Base-by-base conservation (phyloP, 148 eudicot genomes). In the Silene conica region DNA sequence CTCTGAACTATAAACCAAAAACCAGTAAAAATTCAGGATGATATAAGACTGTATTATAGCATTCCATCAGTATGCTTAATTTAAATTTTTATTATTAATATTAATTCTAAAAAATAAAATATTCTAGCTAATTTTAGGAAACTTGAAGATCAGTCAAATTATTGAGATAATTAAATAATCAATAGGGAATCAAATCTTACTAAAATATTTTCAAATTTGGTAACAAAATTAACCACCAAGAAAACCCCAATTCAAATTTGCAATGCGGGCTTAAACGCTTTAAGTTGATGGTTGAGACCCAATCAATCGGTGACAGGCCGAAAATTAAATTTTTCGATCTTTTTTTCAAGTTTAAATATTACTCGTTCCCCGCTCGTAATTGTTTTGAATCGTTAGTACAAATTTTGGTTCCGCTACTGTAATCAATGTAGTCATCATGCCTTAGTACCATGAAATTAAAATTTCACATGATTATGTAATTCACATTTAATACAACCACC, bases 1-100 rank as follows among this genome's bases (percentile, higher is more conserved):
- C 97, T 91, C 92, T 91, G 81, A 55, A 80, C 48, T 81, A 57
- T 10, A 31, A 28, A 41, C 55, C 55, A 50, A 18, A 31, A 28
- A 41, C 55, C 55, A 50, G 55, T 50, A 50, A 11, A 11, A 50
- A 38, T 1, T 6, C 43, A 38, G 43, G 4, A 31, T 31, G 34
- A 31, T 31, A 13, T 48, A 8, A 48, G 14, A 48, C 52, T 48
- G 11, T 48, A 48, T 13, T 48, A 13, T 48, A 48, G 13, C 12
- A 48, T 48, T 48, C 1, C 52, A 48, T 31, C 34, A 31, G 34
- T 31, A 31, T 2, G 34, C 34, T 31, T 31, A 31, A 2, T 31
- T 31, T 31, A 3, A 31, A 31, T 31, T 31, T 31, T 31, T 0
- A 31, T 2, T 31, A 2, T 31, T 31, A 31, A 2, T 31, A 2